These are phyloP conservation scores for Mycena rebaudengoi DNA, from an alignment of 768 basidiomycete species.

Conservation along the genomic window DNA sequence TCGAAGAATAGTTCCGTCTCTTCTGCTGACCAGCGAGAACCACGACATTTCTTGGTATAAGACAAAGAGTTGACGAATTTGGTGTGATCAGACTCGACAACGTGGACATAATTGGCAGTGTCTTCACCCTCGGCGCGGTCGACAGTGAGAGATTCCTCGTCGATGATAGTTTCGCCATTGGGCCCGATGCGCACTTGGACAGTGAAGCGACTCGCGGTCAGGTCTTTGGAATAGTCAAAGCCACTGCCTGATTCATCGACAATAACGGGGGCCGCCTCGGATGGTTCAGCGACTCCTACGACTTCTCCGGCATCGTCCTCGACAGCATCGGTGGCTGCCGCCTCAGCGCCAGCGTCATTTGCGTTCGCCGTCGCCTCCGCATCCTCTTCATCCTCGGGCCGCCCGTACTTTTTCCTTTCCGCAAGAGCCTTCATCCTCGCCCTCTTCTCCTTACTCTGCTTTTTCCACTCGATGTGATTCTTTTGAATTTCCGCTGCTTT, in stretches of 20 bases:
- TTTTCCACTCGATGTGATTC: slow-evolving; percentile 79
- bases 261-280: slow-evolving; percentile 27
- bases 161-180: slow-evolving; percentile 87
- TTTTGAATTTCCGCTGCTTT: slow-evolving; percentile 76
- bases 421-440: slow-evolving; percentile 66
- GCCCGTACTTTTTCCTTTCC: slow-evolving; percentile 82
- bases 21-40: slow-evolving; percentile 87
- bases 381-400: slow-evolving; percentile 57
- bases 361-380: too few relatives aligned
- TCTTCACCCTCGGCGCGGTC: slow-evolving; percentile 77
- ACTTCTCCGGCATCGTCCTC: not conserved
- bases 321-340: slow-evolving; percentile 4
- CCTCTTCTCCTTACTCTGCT: slow-evolving; percentile 71
- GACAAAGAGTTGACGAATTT: slow-evolving; percentile 88
- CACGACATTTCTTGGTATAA: slow-evolving; percentile 82
- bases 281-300: slow-evolving; percentile 6
- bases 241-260: slow-evolving; percentile 61
- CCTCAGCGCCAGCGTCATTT: slow-evolving; percentile 20
- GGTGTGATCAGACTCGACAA: slow-evolving; percentile 83
- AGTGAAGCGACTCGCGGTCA: slow-evolving; percentile 77
- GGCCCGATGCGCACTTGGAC: slow-evolving; percentile 90
- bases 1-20: slow-evolving; percentile 91
- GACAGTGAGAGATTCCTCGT: slow-evolving; percentile 85
- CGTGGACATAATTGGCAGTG: slow-evolving; percentile 75
- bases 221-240: slow-evolving; percentile 74